Evolutionary conservation across 2,329 filamentous ascomycete species (phyloP), one percentile per base, ranked within the genome.

Genomic region (Diaporthe sp.): DNA sequence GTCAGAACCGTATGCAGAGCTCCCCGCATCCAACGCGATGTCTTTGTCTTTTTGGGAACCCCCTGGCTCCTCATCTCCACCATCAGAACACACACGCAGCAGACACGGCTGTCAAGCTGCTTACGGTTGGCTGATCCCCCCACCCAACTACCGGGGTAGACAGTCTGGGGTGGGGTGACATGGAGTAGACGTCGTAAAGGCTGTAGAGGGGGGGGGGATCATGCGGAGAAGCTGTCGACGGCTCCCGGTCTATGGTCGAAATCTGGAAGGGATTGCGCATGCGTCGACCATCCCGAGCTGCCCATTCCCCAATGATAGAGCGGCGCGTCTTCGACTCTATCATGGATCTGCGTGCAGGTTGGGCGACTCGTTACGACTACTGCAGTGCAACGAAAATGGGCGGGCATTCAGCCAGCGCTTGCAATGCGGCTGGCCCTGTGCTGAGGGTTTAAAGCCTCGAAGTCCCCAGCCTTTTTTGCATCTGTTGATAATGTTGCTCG

Each of bases 191-290:
- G 56, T 50, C 56, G 61, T 66, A 35, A 30, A 37, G 44, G n/a
- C n/a, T n/a, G n/a, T n/a, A n/a, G n/a, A n/a, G 61, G 61, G 61
- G 44, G n/a, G n/a, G 30, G 3, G 19, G 30, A 63, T 19, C 19
- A 25, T 71, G 69, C 69, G 69, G 69, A 71, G 69, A 71, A 63
- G 56, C 39, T 61, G 32, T 71, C 55, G 30, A 61, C 42, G 39
- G 27, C 30, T 71, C 39, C 42, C 25, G 55, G 69, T 22, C 69
- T 59, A 32, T 58, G 47, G 30, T 50, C 56, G 17, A 17, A 6
- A 61, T 19, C n/a, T 39, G 37, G n/a, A n/a, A n/a, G n/a, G n/a
- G n/a, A n/a, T n/a, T n/a, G n/a, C n/a, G n/a, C n/a, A 25, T 27
- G 39, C 42, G 13, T 17, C 19, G n/a, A n/a, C 55, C 69, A 71